These are phyloP conservation scores for Cucurbita maxima DNA, from an alignment of 306 rosid species.

Conservation along the genomic window DNA sequence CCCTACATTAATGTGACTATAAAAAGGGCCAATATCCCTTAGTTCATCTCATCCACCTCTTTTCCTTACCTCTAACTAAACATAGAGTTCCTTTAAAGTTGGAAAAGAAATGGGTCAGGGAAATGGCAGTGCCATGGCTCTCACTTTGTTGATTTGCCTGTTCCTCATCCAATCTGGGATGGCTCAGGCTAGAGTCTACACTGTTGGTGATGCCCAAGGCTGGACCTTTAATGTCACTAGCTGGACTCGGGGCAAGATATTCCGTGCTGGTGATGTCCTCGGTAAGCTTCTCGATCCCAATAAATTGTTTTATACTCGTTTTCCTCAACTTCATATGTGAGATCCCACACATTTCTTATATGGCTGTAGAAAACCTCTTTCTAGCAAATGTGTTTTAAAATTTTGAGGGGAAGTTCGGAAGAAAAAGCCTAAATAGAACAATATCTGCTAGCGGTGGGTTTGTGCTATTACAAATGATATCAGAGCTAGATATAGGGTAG, in stretches of 20 bases:
- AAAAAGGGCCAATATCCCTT: background rate
- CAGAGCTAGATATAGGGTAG: too few species aligned
- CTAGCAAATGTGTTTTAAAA: too few species aligned
- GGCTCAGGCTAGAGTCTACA: background rate
- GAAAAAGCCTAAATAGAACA: too few species aligned
- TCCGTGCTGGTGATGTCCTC: background rate
- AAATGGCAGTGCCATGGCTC: background rate
- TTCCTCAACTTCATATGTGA: too few species aligned
- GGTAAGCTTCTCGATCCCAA: background rate
- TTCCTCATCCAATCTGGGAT: background rate
- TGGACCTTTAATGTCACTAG: background rate
- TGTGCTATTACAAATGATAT: too few species aligned
- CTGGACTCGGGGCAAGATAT: slow-evolving; percentile 1
- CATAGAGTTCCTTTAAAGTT: background rate
- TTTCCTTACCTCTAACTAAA: background rate
- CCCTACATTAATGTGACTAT: background rate
- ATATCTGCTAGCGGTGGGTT: too few species aligned
- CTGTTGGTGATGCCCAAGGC: background rate
- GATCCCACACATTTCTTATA: too few species aligned
- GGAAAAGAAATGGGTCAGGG: slow-evolving; percentile 1
- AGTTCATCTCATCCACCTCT: background rate
- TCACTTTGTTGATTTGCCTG: background rate
- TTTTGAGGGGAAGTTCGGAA: too few species aligned
- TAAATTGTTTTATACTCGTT: too few species aligned
- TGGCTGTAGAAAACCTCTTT: too few species aligned